Base-by-base conservation (phyloP, 2,329 filamentous ascomycete genomes). In the Claviceps capensis region DNA sequence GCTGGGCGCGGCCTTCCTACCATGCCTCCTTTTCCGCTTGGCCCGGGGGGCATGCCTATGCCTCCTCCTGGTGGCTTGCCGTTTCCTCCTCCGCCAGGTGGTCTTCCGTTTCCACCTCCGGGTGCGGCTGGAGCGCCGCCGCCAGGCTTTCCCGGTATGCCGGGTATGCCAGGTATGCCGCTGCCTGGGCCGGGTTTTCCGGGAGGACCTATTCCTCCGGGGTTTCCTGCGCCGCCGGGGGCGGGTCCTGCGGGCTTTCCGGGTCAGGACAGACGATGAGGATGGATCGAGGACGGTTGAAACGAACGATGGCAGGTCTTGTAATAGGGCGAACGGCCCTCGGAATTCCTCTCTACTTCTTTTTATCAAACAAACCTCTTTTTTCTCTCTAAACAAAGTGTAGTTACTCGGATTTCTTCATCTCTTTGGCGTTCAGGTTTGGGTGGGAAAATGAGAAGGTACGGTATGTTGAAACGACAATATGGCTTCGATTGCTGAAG, bases 1-100 rank as follows among this genome's bases (percentile, higher is more conserved):
- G 75, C 72, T 42, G 53, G 53, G 52, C 72, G 74, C 58, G 76
- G 76, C 55, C 70, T 74, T 62, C 68, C 69, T 38, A 66, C 67
- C 22, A 69, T 73, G 59, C 69, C 70, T 37, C 68, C 68, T 64
- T 72, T 75, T 60, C 67, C 71, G 6, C 65, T 70, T 2, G 66
- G 65, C 8, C 61, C 63, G 46, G 23, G 23, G 3, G 42, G 42
- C 22, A 17, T 44, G 26, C 22, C 40, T 26, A 16, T 44, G 6
- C 42, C 42, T 3, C 78, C 79, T 43, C 69, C 67, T 48, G 76
- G 73, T 54, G 75, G 72, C 16, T 26, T 44, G 22, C 42, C 42
- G 22, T 72, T 75, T 61, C 68, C 71, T 4, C 66, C 70, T 1
- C 66, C 65, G 5, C 62, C 63, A 44, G 69, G 64, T 49, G 64